These are phyloP conservation scores for Rhizoctonia solani DNA, from an alignment of 1,284 basidiomycete genomes.

Conservation along the genomic window DNA sequence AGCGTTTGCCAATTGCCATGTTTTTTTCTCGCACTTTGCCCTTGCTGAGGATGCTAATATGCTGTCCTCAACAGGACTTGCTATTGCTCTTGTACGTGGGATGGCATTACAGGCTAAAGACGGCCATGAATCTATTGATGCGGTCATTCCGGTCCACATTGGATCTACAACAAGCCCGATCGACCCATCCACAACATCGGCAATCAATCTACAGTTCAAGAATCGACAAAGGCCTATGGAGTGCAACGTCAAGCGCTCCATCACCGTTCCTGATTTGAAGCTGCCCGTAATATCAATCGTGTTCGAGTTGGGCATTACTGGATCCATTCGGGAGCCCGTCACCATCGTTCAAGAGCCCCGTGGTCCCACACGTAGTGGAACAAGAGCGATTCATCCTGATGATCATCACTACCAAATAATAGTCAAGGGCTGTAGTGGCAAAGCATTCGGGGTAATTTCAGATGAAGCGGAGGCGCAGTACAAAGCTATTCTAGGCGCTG, in stretches of 20 bases:
- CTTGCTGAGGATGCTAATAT: not conserved
- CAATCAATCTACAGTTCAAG: constrained; percentile 2
- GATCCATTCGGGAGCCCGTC: not conserved
- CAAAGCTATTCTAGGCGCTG: not conserved
- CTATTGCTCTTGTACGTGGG: not conserved
- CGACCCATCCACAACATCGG: not conserved
- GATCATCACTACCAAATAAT: constrained; percentile 2
- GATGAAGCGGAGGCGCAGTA: not conserved
- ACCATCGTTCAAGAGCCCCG: not conserved
- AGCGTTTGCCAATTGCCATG: not conserved
- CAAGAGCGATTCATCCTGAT: not conserved
- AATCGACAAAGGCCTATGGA: not conserved
- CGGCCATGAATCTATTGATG: constrained; percentile 6
- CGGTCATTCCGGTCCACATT: constrained; percentile 10
- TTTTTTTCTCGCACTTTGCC: constrained; percentile 4
- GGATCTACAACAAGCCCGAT: not conserved
- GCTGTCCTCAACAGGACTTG: not conserved
- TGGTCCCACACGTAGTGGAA: not conserved
- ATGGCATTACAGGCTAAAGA: constrained; percentile 2
- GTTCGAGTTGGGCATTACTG: not conserved
- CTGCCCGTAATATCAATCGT: not conserved
- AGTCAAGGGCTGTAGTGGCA: not conserved
- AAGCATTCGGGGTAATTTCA: not conserved
- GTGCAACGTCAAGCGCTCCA: not conserved
- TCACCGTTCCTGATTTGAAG: not conserved